Evolutionary conservation across 306 rosid genomes (phyloP).

Genomic region (Macrotyloma uniflorum): DNA sequence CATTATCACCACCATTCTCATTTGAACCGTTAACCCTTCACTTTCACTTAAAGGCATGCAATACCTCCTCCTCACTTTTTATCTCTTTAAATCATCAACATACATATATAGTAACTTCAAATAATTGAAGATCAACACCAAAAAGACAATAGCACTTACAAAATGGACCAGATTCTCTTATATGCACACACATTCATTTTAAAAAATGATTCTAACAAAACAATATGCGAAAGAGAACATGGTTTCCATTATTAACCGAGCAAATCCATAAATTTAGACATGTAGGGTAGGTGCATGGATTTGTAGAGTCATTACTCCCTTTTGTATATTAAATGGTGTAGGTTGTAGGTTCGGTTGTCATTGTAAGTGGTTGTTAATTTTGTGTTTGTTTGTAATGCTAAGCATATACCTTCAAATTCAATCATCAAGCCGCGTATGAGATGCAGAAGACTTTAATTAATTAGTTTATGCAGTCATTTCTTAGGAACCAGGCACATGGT

Average conservation of each 20-base stretch:
- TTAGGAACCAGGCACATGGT: slow-evolving; percentile 37
- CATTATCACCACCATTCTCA: slow-evolving; percentile 19
- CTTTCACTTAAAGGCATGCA: slow-evolving; percentile 36
- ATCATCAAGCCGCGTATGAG: slow-evolving; percentile 35
- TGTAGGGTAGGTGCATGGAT: slow-evolving; percentile 6
- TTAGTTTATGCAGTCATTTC: slow-evolving; percentile 35
- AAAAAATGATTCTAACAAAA: slow-evolving; percentile 1
- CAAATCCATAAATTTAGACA: slow-evolving; percentile 34
- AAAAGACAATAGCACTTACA: slow-evolving; percentile 4
- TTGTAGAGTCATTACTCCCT: background rate
- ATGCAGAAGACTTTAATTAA: slow-evolving; percentile 5
- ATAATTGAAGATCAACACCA: slow-evolving; percentile 35
- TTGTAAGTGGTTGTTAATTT: slow-evolving; percentile 35
- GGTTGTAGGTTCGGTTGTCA: slow-evolving; percentile 40
- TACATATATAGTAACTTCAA: slow-evolving; percentile 28
- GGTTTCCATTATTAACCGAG: slow-evolving; percentile 33
- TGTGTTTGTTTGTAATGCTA: slow-evolving; percentile 27
- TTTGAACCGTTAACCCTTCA: slow-evolving; percentile 30
- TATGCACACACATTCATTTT: background rate
- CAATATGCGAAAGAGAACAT: slow-evolving; percentile 18
- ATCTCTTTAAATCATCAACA: slow-evolving; percentile 17
- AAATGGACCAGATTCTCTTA: slow-evolving; percentile 30
- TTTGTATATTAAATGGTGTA: slow-evolving; percentile 10
- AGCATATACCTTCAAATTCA: slow-evolving; percentile 28
- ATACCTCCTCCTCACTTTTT: background rate